Evolutionary conservation across 106 monocot genomes (phyloP), one percentile per base, ranked within the genome.

Genomic region (Dendrobium huoshanense): DNA sequence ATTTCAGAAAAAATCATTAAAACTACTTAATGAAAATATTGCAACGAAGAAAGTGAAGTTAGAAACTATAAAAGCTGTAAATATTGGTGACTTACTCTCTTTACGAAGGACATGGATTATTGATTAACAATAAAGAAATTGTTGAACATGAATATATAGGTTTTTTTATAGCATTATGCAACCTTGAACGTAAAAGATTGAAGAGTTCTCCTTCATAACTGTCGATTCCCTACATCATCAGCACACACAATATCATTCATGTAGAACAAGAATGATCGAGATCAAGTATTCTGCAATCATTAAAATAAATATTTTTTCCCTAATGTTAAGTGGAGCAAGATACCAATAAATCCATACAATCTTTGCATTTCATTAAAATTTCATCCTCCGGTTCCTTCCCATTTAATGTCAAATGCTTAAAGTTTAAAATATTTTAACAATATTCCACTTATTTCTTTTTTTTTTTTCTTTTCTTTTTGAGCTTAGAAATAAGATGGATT

Each of bases 171-270:
- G 84, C 37, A 86, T 72, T 40, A 47, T 41, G 79, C 43, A 80
- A 16, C 64, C 78, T 92, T 56, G 83, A 88, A 40, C n/a, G 37
- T 81, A 92, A 56, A 78, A 98, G 81, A 78, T 42, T 75, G 54
- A 91, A 5, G 24, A 98, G 79, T 44, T 95, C 96, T 80, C 89
- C 92, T 84, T 98, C 97, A 80, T 92, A 82, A 84, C 94, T 97
- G 83, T 33, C 81, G 82, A 77, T 59, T 11, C 24, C 49, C 43
- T 72, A 84, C 56, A 43, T 41, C 67, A 40, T 72, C 72, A 37
- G 72, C 64, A 64, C 7, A 64, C 7, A 24, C 64, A n/a, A 64
- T 64, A 1, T 24, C 20, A 7, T 7, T 19, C 64, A 64, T 64
- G 7, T 31, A 29, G 4, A 70, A 70, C 37, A 70, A 70, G 22